These are phyloP conservation scores for Chamaenerion angustifolium DNA, from an alignment of 345 rosid genomes.

Conservation along the genomic window DNA sequence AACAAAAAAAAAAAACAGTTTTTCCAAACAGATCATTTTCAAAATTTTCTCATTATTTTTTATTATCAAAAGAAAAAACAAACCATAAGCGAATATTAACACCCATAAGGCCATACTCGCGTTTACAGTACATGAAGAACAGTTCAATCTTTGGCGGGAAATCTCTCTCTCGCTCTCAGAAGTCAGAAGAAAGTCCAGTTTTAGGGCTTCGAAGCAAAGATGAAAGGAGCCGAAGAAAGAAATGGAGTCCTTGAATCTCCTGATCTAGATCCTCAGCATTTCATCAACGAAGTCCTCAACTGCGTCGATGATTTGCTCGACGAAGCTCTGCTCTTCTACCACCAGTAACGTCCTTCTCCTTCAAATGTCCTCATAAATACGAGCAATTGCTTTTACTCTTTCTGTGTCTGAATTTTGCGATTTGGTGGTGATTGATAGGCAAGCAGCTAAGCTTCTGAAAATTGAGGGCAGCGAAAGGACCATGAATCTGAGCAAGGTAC, in stretches of 20 bases:
- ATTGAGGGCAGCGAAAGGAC: constrained; percentile 31
- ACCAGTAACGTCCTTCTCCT: constrained; percentile 19
- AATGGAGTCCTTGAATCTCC: constrained; percentile 45
- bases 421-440: constrained; percentile 20
- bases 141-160: no score
- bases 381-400: neutral
- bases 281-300: constrained; percentile 67
- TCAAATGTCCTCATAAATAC: neutral
- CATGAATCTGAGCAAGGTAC: constrained; percentile 40
- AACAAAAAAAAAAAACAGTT: no score
- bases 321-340: constrained; percentile 52
- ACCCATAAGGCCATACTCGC: no score
- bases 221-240: constrained; percentile 70
- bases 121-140: no score
- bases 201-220: constrained; percentile 8
- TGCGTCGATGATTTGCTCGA: constrained; percentile 45
- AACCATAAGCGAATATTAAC: no score
- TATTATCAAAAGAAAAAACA: no score
- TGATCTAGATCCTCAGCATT: constrained; percentile 50
- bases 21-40: no score
- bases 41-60: no score
- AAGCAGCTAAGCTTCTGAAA: constrained; percentile 37
- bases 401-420: neutral
- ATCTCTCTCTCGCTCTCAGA: no score
- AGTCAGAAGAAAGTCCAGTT: no score